Evolutionary conservation across 768 basidiomycete species (phyloP), one percentile per base, ranked within the genome.

Genomic region (Naganishia friedmannii): DNA sequence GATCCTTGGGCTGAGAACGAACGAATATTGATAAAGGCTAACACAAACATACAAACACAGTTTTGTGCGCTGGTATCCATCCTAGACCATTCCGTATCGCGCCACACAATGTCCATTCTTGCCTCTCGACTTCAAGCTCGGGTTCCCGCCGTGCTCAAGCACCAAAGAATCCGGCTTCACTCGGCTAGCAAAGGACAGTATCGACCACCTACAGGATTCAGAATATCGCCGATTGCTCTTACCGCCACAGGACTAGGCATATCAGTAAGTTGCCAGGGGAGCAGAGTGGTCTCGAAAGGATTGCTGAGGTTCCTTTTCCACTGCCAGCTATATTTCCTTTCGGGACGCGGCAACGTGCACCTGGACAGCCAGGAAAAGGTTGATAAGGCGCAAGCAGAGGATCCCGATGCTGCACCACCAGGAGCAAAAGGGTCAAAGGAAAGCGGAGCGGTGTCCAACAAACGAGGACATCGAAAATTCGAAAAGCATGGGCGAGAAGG

Each of bases 281-380:
- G n/a, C n/a, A 51, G 48, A 6, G 48, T 7, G 3, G 15, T 10
- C 21, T 3, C n/a, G n/a, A 51, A 23, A 12, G 13, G n/a, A 51
- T 3, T 6, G 48, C 48, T 51, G 23, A 51, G 17, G 3, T 23
- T 12, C 48, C 21, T 23, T 3, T 6, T 21, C n/a, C 7, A 7
- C 7, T 51, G 39, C 8, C 39, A 63, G 60, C 9, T 63, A n/a
- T 63, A 63, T 19, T 45, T 63, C 9, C 10, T 63, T 4, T 21
- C n/a, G 5, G 60, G 13, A 17, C 37, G 39, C 10, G 60, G 39
- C 1, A 63, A 7, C 31, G 60, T 63, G 15, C 39, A 42, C 39
- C 42, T 63, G 37, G 60, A 63, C 39, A 63, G 60, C 26, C 60
- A 63, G 39, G 42, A 19, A 19, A 63, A 63, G n/a, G 60, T 63